Evolutionary conservation across 2,329 filamentous ascomycete genomes (phyloP).

Genomic region (Colletotrichum navitas): DNA sequence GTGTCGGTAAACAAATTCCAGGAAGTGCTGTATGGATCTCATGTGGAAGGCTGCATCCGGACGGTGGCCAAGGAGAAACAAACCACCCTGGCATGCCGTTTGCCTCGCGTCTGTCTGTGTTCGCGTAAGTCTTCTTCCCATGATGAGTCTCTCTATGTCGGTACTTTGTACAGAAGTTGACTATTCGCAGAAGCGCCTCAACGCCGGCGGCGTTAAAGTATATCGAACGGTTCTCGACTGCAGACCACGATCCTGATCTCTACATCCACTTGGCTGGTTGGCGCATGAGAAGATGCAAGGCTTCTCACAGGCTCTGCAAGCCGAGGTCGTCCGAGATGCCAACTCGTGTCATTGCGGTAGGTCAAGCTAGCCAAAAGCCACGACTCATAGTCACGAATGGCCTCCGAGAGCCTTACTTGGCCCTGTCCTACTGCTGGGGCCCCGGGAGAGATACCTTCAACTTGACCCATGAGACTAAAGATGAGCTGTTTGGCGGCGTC

Average conservation of each 20-base stretch:
- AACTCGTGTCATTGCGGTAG: conserved; percentile 14
- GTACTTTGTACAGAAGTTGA: not conserved
- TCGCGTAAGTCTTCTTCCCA: not conserved
- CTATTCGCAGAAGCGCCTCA: not conserved
- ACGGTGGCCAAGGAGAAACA: conserved; percentile 2
- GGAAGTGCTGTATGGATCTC: conserved; percentile 13
- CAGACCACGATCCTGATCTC: conserved; percentile 3
- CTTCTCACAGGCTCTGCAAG: conserved; percentile 11
- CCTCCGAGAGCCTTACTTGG: conserved; percentile 13
- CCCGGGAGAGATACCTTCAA: conserved; percentile 4
- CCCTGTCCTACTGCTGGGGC: conserved; percentile 30
- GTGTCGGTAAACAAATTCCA: not conserved
- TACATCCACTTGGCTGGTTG: conserved; percentile 5
- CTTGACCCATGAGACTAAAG: conserved; percentile 2
- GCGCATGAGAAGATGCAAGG: conserved; percentile 7
- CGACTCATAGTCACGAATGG: conserved; percentile 2
- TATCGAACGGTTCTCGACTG: conserved; percentile 8
- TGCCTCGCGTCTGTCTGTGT: not conserved
- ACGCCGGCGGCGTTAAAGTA: conserved; percentile 4
- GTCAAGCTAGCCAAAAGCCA: not conserved
- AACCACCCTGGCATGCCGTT: conserved; percentile 11
- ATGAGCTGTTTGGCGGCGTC: conserved; percentile 8
- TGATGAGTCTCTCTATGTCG: not conserved
- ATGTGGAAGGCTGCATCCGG: conserved; percentile 7
- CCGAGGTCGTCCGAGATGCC: conserved; percentile 20